Percentiles rank a stretch among this genome's conserved stretches.
These are phyloP conservation scores for Ophidiomyces ophidiicola DNA, from an alignment of 2,329 filamentous ascomycete genomes.

Conservation along the genomic window DNA sequence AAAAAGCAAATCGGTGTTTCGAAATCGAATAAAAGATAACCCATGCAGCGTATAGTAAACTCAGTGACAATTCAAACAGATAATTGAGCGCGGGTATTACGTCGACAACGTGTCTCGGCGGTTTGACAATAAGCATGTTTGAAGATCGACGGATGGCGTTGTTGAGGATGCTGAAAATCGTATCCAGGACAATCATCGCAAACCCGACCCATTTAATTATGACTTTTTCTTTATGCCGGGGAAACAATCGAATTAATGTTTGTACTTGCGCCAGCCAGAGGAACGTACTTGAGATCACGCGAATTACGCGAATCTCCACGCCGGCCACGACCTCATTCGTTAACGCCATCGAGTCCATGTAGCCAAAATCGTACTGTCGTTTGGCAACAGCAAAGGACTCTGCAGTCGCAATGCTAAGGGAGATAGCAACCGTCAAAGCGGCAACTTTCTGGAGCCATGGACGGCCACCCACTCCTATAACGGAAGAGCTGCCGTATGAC, in stretches of 20 bases:
- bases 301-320: conserved; percentile 74
- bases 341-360: conserved; percentile 64
- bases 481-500: conserved; percentile 53
- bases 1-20: conserved; percentile 82
- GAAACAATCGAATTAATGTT: conserved; percentile 88
- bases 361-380: conserved; percentile 64
- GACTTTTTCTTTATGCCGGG: conserved; percentile 90
- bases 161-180: conserved; percentile 82
- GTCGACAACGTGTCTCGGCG: conserved; percentile 68
- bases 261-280: conserved; percentile 96
- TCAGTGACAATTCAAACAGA: conserved; percentile 75
- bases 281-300: conserved; percentile 90
- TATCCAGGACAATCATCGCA: conserved; percentile 78
- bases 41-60: conserved; percentile 81
- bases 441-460: conserved; percentile 81
- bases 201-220: conserved; percentile 99
- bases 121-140: conserved; percentile 26
- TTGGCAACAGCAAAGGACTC: conserved; percentile 82
- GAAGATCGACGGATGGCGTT: conserved; percentile 54
- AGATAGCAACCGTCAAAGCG: conserved; percentile 56
- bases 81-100: conserved; percentile 86
- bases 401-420: conserved; percentile 81
- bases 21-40: conserved; percentile 88
- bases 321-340: conserved; percentile 71
- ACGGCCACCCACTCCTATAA: conserved; percentile 76